Base-by-base conservation (phyloP, 495 filamentous ascomycete genomes). In the Penicillium desertorum region DNA sequence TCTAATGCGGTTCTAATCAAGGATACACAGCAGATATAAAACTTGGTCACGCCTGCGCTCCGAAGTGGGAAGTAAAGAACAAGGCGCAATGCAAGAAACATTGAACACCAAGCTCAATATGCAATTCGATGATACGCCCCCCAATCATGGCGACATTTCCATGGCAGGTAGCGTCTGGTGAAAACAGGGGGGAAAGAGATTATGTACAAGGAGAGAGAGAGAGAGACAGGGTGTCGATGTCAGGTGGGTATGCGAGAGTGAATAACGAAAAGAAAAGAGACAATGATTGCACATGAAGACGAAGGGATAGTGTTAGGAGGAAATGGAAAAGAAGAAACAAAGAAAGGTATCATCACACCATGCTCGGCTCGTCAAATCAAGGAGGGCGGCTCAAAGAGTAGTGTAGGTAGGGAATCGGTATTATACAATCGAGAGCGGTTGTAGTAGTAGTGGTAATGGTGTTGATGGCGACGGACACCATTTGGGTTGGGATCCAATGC, bases 261-360 rank as follows among this genome's bases (percentile, higher is more conserved):
- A 36, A 23, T 37, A 36, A 51, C 5, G 12, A 52, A 41, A 41
- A 42, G 17, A 29, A 42, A 17, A 34, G 48, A 48, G 30, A 55
- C 46, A 58, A 55, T 48, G 59, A 62, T 57, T 41, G 50, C 47
- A 58, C 44, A 63, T 44, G 52, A 29, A 60, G 17, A 63, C 41
- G 46, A 29, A 60, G 12, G 36, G n/a, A 42, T 52, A 30, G 7
- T 29, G 17, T 39, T 29, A 51, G 10, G 49, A 51, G 30, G 55
- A 59, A 58, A 43, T 8, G n/a, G 47, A 58, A 54, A 20, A 56
- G 54, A 44, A 59, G 39, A 53, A 56, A 48, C 43, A 59, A 61
- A 50, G 57, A 63, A 57, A 62, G 59, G 60, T 69, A 72, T 70
- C 66, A 64, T 66, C 56, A 63, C 58, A 65, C 62, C 70, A 68